Conservation (phyloP, 2,329 filamentous ascomycete species). For the Fusarium decemcellulare region DNA sequence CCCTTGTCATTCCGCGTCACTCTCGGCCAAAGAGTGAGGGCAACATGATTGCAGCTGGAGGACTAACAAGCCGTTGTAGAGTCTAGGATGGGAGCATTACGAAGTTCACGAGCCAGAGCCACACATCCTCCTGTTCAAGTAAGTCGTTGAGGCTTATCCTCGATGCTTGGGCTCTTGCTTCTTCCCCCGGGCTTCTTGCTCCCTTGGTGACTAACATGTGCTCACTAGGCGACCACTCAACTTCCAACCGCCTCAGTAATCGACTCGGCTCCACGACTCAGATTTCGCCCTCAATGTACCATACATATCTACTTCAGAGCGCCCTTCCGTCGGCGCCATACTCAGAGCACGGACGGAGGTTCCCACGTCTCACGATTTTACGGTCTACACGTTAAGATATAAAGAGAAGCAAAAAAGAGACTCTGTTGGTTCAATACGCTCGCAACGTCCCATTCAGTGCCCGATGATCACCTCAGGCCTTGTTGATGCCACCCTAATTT, state of each 20-base stretch:
- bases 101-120: slow-evolving; percentile 99
- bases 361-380: slow-evolving; percentile 46
- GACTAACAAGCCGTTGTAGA: slow-evolving; percentile 67
- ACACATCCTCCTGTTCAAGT: slow-evolving; percentile 99
- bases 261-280: slow-evolving; percentile 28
- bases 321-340: slow-evolving; percentile 39
- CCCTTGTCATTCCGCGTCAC: slow-evolving; percentile 1
- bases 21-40: background rate
- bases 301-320: slow-evolving; percentile 47
- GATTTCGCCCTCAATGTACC: slow-evolving; percentile 44
- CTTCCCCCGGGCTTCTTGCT: background rate
- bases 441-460: slow-evolving; percentile 40
- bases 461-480: slow-evolving; percentile 24
- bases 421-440: slow-evolving; percentile 43
- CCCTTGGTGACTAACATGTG: slow-evolving; percentile 2
- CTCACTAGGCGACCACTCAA: slow-evolving; percentile 82
- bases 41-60: background rate
- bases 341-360: slow-evolving; percentile 34
- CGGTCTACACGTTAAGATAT: slow-evolving; percentile 48
- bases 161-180: background rate
- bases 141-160: slow-evolving; percentile 57
- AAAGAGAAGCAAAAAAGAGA: slow-evolving; percentile 47
- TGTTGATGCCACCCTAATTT: slow-evolving; percentile 15
- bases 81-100: slow-evolving; percentile 98
- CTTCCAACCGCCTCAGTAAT: slow-evolving; percentile 79